Percentiles rank a stretch among this genome's conserved stretches.
These are phyloP conservation scores for Dioscorea cayenensis DNA, from an alignment of 116 monocot species.

Conservation along the genomic window DNA sequence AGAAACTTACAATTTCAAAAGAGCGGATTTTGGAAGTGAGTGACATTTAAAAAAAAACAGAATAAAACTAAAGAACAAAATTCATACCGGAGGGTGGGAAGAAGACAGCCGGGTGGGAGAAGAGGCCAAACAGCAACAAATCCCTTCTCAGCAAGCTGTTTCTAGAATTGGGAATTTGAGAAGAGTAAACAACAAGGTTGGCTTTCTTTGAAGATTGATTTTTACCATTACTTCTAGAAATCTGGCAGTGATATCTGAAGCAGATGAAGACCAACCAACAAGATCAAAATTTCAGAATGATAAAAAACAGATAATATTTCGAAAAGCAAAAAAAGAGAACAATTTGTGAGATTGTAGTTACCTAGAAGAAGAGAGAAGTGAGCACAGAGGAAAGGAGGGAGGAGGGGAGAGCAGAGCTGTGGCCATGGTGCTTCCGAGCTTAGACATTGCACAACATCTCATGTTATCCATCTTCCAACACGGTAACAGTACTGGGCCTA, in stretches of 20 bases:
- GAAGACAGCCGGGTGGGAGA: conserved; percentile 25
- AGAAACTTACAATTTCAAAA: background rate
- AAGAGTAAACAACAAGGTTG: conserved; percentile 13
- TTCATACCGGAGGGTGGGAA: conserved; percentile 38
- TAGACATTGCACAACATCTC: background rate
- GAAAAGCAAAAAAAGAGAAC: background rate
- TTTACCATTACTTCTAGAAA: background rate
- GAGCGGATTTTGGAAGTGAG: background rate
- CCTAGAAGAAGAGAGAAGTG: background rate
- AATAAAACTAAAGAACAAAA: no score
- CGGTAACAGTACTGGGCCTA: no score
- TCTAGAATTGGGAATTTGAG: conserved; percentile 12
- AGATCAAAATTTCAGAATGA: no score
- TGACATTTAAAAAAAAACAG: background rate
- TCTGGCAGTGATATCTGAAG: background rate
- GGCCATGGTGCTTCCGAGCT: conserved; percentile 16
- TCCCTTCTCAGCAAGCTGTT: conserved; percentile 35
- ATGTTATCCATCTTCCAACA: background rate
- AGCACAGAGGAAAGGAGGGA: conserved; percentile 1
- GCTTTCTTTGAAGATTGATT: conserved; percentile 3
- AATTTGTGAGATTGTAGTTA: background rate
- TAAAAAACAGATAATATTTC: background rate
- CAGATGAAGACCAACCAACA: background rate
- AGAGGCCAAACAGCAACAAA: conserved; percentile 37
- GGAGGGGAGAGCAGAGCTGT: conserved; percentile 28